Percentiles rank a stretch among this genome's conserved stretches.
phyloP scores from a whole-genome alignment of 2,329 filamentous ascomycete species.

The Fusarium mangiferae region DNA sequence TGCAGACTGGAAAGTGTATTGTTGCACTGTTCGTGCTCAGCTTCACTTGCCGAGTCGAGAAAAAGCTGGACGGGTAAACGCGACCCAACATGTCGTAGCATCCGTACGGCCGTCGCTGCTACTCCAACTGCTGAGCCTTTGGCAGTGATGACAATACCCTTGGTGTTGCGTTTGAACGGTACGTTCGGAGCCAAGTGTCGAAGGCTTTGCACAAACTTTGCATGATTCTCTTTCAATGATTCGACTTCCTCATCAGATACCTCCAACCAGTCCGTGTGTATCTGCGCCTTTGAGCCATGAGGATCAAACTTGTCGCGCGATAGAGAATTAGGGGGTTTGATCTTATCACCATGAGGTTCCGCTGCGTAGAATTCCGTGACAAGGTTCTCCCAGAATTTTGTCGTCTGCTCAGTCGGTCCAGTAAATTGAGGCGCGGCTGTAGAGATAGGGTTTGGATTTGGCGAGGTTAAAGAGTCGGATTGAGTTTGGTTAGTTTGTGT shows the following conservation, averaged over 20 bases:
- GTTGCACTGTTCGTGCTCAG: slow-evolving; percentile 20
- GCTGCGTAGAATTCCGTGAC: slow-evolving; percentile 15
- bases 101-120: slow-evolving; percentile 34
- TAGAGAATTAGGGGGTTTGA: slow-evolving; percentile 16
- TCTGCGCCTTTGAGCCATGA: background rate
- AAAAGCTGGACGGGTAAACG: slow-evolving; percentile 32
- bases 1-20: background rate
- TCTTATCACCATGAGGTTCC: slow-evolving; percentile 25
- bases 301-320: slow-evolving; percentile 33
- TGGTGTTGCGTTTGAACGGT: slow-evolving; percentile 18
- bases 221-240: slow-evolving; percentile 30
- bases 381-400: slow-evolving; percentile 28
- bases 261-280: slow-evolving; percentile 25
- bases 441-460: background rate
- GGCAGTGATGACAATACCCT: slow-evolving; percentile 38
- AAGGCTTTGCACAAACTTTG: slow-evolving; percentile 19
- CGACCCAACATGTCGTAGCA: slow-evolving; percentile 38
- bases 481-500: background rate
- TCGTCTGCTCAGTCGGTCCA: slow-evolving; percentile 24
- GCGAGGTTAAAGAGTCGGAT: background rate
- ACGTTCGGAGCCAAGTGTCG: slow-evolving; percentile 19
- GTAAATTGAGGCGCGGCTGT: slow-evolving; percentile 4
- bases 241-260: slow-evolving; percentile 13
- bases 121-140: slow-evolving; percentile 29
- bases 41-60: slow-evolving; percentile 30